Evolutionary conservation across 768 basidiomycete genomes (phyloP), one percentile per base, ranked within the genome.

Genomic region (Flagelloscypha sp.): DNA sequence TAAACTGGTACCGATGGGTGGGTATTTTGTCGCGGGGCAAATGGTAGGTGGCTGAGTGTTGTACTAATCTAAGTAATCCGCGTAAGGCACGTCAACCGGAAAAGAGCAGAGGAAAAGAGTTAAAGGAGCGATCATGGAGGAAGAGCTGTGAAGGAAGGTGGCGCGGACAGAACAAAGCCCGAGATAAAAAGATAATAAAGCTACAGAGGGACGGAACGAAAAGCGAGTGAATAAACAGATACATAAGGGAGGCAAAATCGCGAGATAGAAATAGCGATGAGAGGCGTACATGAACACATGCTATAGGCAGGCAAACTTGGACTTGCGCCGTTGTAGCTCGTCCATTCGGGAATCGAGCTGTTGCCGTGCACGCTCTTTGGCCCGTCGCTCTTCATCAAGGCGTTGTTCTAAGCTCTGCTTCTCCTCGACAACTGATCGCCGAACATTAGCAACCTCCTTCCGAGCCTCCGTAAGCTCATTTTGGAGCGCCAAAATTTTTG

Each of bases 221-320:
- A 31, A 16, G 30, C 9, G 8, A 31, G 30, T 9, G 15, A 9
- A 18, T 17, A 31, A 31, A 27, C 13, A 13, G 25, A n/a, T n/a
- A n/a, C n/a, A n/a, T n/a, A n/a, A n/a, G 9, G 30, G 30, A 9
- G 30, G 30, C 9, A 9, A n/a, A n/a, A n/a, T n/a, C n/a, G n/a
- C n/a, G n/a, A n/a, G n/a, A 34, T 32, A 13, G 35, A 40, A 35
- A 35, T 25, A 43, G 30, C 43, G 32, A 42, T 28, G 30, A 35
- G 42, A 41, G 38, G 33, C 43, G 47, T 35, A 39, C 53, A 33
- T 33, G 23, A 17, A 33, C 32, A 40, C 36, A 43, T 72, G n/a
- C n/a, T 68, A 90, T 58, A 90, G 71, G 60, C 87, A 90, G 35
- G 81, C 84, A 58, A 89, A 94, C 63, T 93, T 94, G 44, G 86